Percentiles rank a stretch among this genome's conserved stretches.
Conservation (phyloP, 257 asterid species). For the Lycium barbarum region DNA sequence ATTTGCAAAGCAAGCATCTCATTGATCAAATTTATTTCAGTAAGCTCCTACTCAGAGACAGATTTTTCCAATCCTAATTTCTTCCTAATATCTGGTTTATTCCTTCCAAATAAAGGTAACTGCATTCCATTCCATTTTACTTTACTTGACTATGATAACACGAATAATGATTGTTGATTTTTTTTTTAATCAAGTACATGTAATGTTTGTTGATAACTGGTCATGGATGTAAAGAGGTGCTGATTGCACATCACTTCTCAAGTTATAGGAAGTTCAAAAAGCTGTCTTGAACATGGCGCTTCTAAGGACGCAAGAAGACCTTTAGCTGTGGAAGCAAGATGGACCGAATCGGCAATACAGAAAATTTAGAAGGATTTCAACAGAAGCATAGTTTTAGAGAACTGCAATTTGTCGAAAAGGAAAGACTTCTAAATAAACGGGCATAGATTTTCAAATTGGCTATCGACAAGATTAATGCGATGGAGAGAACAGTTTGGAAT, state of each 20-base stretch:
- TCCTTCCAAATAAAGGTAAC: background rate
- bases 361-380: background rate
- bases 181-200: no score
- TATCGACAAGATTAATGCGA: background rate
- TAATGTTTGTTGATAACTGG: constrained; percentile 3
- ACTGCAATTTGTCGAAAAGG: background rate
- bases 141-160: background rate
- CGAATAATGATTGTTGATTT: background rate
- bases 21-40: constrained; percentile 5
- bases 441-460: background rate
- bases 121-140: background rate
- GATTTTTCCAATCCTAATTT: background rate
- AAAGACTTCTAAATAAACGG: background rate
- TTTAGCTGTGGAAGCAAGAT: background rate
- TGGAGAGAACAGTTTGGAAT: background rate
- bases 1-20: background rate
- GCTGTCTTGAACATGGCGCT: background rate
- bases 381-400: background rate
- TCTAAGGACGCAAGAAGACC: background rate
- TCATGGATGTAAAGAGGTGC: background rate
- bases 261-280: background rate
- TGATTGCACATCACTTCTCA: constrained; percentile 1
- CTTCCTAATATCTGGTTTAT: background rate
- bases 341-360: background rate
- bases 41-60: background rate